Evolutionary conservation across 2,329 filamentous ascomycete genomes (phyloP), one percentile per base, ranked within the genome.

Genomic region (Alternaria longipes): DNA sequence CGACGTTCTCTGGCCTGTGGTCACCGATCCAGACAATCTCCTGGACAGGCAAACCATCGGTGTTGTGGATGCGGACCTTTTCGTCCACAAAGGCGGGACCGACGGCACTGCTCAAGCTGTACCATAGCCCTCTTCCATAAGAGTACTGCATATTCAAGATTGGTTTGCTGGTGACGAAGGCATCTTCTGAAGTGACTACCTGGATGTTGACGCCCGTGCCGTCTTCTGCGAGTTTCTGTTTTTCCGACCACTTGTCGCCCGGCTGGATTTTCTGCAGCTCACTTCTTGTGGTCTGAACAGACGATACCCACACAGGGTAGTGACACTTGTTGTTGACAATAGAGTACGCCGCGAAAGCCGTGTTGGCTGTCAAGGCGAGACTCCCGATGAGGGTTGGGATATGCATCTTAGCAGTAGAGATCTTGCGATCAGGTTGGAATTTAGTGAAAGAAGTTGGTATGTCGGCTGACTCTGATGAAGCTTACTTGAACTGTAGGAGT

Each of bases 321-420:
- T 56, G 26, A 56, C 74, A 75, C 44, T 73, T 65, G 66, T 76
- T 76, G 56, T 64, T 63, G 41, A 76, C 55, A 16, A 54, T 50
- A 49, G 69, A 53, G 8, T 55, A 52, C 36, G 62, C 64, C 28
- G 67, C 63, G 30, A 66, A 51, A 38, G 69, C 41, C 8, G 60
- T 61, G 55, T 55, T 51, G 45, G 61, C 49, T 8, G 58, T 47
- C 42, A 73, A 55, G 38, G 60, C 60, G 41, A 72, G 32, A 46
- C 59, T 32, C 34, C 60, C 32, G 63, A 72, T 18, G 34, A 70
- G 36, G 28, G 55, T 52, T n/a, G 62, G 46, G 53, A 69, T 36
- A 30, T 50, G 66, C 73, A 75, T 74, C 3, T 18, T 62, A 41
- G 18, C 6, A 36, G 6, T 38, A 16, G 38, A 18, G n/a, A 30